Base-by-base conservation (phyloP, 2,329 filamentous ascomycete genomes). In the Cryoendolithus antarcticus region DNA sequence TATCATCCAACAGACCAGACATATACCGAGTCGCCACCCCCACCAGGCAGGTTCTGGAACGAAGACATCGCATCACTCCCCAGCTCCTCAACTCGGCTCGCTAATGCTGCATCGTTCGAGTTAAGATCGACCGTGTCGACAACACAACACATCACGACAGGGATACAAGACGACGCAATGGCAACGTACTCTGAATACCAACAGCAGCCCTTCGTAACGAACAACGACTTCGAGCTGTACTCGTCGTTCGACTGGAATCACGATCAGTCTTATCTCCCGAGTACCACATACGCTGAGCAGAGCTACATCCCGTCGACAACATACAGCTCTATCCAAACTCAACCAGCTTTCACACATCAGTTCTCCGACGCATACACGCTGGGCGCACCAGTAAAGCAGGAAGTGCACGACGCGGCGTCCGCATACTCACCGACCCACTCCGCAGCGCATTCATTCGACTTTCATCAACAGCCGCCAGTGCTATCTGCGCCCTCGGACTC, bases 401-500 rank as follows among this genome's bases (percentile, higher is more conserved):
- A 60, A 40, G 56, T 52, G 24, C 37, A 34, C 31, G 30, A 39
- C 9, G 33, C 56, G n/a, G 63, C 55, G 36, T 60, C 61, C 13
- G 50, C 56, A 33, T 60, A 60, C 41, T 69, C 65, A 10, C 65
- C 66, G 10, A 46, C 53, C 7, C 53, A 64, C 44, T 68, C 66
- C 4, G 53, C 53, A 28, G 33, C 36, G 21, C 30, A 12, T 63
- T 19, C 59, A 67, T 43, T 65, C 65, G 6, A 31, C 8, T 69
- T 68, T 48, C 66, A 69, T 30, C 42, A 50, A 42, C 61, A 63
- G 35, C 64, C 66, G 28, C 63, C 65, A 27, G 54, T 64, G 8
- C 60, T 67, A 10, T 67, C 65, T 9, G 58, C 65, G 10, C 67
- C 65, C 3, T 71, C 67, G 7, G 66, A 71, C 48, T 71, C 69